Base-by-base conservation (phyloP, 345 rosid species). In the Raphanus raphanistrum region DNA sequence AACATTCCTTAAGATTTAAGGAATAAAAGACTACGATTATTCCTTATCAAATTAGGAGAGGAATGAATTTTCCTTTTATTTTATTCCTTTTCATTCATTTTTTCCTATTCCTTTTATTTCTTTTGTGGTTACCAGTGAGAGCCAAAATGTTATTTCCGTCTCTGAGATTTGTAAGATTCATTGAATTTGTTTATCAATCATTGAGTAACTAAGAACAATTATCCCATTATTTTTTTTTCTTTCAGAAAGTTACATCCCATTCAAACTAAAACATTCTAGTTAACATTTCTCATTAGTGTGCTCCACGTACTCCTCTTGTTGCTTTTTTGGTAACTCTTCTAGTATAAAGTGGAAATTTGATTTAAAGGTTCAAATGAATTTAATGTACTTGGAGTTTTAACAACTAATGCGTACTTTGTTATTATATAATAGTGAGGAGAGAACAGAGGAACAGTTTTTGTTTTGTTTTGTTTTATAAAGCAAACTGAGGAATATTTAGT, bases 221-320 rank as follows among this genome's bases (percentile, higher is more conserved):
- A 38, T 77, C 48, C 12, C 71, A 54, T 71, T 71, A 45, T 11
- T 8, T 55, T 21, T 1, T 6, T 35, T 0, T 28, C 15, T 17
- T 64, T 13, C 9, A 32, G 13, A 71, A 77, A 77, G 66, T 64
- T 17, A 38, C 41, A 55, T 31, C 50, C 8, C 60, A 64, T 77
- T 64, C 48, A 45, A 71, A 64, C 45, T 65, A 31, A 59, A 38
- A 63, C 80, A 71, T 70, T 41, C 50, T 57, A 17, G 65, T 54
- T 77, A 63, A 76, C 65, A 36, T 70, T 35, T 26, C 33, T 50
- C 45, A 70, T 63, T 35, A 76, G 75, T 76, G 75, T 76, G 69
- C 62, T 76, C 75, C 75, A 76, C 75, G 70, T 63, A 69, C 70
- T 70, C 69, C 57, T 54, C 48, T 77, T 11, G 43, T 61, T 33